Conservation (phyloP, 495 filamentous ascomycete genomes). For the Penicillium roqueforti region DNA sequence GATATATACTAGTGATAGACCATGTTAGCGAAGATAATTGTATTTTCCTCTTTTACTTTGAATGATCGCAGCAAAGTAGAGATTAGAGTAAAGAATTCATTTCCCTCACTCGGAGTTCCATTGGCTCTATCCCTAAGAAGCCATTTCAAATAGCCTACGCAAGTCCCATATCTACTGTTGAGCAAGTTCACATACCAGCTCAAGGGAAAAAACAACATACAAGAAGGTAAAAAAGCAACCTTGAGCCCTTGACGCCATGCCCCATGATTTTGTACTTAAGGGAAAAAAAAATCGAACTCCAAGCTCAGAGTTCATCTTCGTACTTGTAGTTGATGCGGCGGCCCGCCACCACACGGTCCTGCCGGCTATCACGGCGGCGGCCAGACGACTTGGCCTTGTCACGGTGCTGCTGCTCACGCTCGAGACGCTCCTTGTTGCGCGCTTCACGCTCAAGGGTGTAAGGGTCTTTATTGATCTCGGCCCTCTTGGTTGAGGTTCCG, state of each 20-base stretch:
- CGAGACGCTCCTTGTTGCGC: constrained; percentile 67
- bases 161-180: constrained; percentile 4
- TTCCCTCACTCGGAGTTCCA: not conserved
- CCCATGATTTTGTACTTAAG: not conserved
- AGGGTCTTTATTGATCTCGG: constrained; percentile 55
- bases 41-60: not conserved
- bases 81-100: not conserved
- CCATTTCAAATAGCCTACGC: not conserved
- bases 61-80: not conserved
- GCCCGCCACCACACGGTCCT: constrained; percentile 48
- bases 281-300: not conserved
- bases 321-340: constrained; percentile 56
- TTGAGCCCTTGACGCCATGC: constrained; percentile 4
- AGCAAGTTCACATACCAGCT: not conserved
- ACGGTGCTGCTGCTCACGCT: constrained; percentile 74
- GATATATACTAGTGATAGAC: not conserved
- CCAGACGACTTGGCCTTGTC: constrained; percentile 47
- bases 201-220: not conserved
- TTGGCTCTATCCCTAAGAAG: not conserved
- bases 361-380: constrained; percentile 48
- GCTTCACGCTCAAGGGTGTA: constrained; percentile 74
- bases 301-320: constrained; percentile 47
- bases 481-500: constrained; percentile 4
- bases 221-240: not conserved
- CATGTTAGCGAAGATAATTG: not conserved